These are phyloP conservation scores for Limtongia smithiae DNA, from an alignment of 805 yeast species.

Conservation along the genomic window DNA sequence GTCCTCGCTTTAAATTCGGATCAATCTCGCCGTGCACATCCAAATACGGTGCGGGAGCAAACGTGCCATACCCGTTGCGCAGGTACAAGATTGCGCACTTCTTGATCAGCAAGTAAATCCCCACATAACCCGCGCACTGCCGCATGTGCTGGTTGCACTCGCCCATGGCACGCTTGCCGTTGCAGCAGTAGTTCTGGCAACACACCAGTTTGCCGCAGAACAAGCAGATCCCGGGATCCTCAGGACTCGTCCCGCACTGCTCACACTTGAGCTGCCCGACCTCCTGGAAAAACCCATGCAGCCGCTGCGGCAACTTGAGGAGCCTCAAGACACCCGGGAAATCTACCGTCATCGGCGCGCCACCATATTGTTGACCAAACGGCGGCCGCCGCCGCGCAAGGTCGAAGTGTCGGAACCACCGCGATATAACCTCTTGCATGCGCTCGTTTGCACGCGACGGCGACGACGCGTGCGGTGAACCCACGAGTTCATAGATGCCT, in stretches of 20 bases:
- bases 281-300: constrained; percentile 66
- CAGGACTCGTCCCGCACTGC: constrained; percentile 38
- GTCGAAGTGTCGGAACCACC: constrained; percentile 25
- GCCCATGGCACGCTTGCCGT: constrained; percentile 46
- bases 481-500: constrained; percentile 9
- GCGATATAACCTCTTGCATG: constrained; percentile 11
- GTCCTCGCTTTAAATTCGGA: constrained; percentile 61
- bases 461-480: neutral
- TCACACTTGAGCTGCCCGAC: constrained; percentile 35
- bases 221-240: constrained; percentile 82
- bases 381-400: constrained; percentile 20
- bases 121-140: constrained; percentile 57
- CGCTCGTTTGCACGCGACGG: constrained; percentile 4
- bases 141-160: constrained; percentile 72
- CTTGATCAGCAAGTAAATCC: constrained; percentile 69
- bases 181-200: constrained; percentile 56
- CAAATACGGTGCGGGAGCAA: constrained; percentile 75
- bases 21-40: constrained; percentile 86
- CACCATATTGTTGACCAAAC: constrained; percentile 4
- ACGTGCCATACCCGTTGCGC: constrained; percentile 76
- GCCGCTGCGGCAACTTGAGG: constrained; percentile 59
- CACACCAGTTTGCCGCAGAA: constrained; percentile 71
- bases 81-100: constrained; percentile 61
- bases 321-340: constrained; percentile 67
- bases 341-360: constrained; percentile 12